Evolutionary conservation across 768 basidiomycete genomes (phyloP).

Genomic region (Suillus weaverae): DNA sequence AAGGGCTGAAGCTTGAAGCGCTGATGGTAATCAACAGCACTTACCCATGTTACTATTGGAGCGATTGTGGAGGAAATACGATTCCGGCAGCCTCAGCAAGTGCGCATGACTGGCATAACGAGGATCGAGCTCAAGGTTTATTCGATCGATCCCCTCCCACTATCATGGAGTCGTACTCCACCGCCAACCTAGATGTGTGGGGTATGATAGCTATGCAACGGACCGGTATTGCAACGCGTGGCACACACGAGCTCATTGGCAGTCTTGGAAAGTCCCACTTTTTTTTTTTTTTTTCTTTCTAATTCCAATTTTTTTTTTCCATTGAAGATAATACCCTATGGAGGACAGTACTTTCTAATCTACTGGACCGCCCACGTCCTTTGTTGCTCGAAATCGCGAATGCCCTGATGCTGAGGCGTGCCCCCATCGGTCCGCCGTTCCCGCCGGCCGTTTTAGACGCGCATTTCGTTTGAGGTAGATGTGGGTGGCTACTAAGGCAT

Average conservation of each 20-base stretch:
- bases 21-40: not conserved
- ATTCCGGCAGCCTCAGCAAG: not conserved
- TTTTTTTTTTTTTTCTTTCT: too few relatives aligned
- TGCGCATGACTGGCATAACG: not conserved
- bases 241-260: not conserved
- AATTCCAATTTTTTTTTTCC: too few relatives aligned
- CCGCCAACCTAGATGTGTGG: not conserved
- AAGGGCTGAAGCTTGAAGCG: not conserved
- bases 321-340: too few relatives aligned
- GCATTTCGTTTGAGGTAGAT: too few relatives aligned
- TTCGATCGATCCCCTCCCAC: not conserved
- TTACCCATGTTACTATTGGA: not conserved
- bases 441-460: too few relatives aligned
- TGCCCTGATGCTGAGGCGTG: too few relatives aligned
- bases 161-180: not conserved
- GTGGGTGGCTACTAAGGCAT: too few relatives aligned
- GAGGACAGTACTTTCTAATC: too few relatives aligned
- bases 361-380: too few relatives aligned
- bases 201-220: not conserved
- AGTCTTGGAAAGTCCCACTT: not conserved
- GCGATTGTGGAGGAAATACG: not conserved
- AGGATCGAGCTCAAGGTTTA: not conserved
- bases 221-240: not conserved
- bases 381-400: too few relatives aligned
- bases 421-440: too few relatives aligned